Percentiles rank a stretch among this genome's conserved stretches.
Evolutionary conservation across 495 filamentous ascomycete genomes (phyloP).

Genomic region (Tuber indicum): DNA sequence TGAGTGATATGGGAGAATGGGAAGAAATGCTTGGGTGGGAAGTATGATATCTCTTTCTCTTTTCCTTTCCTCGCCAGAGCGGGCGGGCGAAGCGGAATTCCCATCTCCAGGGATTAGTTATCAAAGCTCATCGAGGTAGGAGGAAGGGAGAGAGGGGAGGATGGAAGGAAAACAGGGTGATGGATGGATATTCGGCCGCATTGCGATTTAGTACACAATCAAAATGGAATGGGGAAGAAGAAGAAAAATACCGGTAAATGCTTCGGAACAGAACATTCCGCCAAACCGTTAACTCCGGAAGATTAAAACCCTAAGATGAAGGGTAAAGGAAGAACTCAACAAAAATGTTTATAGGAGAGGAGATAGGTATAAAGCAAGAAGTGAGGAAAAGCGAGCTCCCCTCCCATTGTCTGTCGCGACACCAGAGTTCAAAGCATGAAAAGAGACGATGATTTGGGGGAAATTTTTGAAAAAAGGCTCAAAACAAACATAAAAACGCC

Average conservation of each 20-base stretch:
- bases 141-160: not conserved
- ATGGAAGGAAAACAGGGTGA: not conserved
- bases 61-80: not conserved
- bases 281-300: slow-evolving; percentile 4
- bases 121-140: not conserved
- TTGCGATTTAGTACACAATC: not conserved
- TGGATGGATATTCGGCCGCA: not conserved
- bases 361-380: slow-evolving; percentile 1
- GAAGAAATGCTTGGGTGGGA: not conserved
- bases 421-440: not conserved
- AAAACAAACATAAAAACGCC: not conserved
- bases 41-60: not conserved
- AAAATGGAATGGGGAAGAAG: not conserved
- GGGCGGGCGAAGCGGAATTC: not conserved
- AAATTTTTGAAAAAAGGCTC: not conserved
- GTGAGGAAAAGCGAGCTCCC: not conserved
- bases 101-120: not conserved
- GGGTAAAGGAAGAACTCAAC: not conserved
- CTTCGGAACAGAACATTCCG: not conserved
- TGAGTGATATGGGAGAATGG: not conserved
- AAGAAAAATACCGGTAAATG: not conserved
- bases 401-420: not conserved
- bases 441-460: not conserved
- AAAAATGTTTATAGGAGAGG: not conserved
- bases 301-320: not conserved